A percentile compares a stretch with the other conserved stretches of the same genome.
phyloP scores from a whole-genome alignment of 2,329 filamentous ascomycete genomes.

The Rutstroemia sp. region DNA sequence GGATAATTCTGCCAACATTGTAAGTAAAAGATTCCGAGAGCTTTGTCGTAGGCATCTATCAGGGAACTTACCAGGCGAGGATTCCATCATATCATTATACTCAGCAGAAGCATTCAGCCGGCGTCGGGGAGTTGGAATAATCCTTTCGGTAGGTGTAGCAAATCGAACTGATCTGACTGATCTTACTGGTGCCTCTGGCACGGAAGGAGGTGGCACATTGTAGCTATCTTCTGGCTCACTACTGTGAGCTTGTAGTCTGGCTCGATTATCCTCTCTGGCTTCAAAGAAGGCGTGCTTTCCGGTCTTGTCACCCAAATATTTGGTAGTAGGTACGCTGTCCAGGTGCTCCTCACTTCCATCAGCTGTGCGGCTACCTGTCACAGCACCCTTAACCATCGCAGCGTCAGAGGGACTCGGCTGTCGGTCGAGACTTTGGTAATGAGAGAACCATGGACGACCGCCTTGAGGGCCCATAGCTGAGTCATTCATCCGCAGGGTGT shows the following conservation, averaged over 20 bases:
- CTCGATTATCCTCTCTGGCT: conserved; percentile 27
- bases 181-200: not conserved
- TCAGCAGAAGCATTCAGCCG: not conserved
- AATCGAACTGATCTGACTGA: not conserved
- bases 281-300: conserved; percentile 28
- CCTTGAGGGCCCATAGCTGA: too few species aligned
- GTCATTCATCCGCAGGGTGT: too few species aligned
- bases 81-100: not conserved
- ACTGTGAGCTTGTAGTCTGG: conserved; percentile 11
- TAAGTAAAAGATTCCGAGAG: not conserved
- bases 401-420: conserved; percentile 33
- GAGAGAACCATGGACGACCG: too few species aligned
- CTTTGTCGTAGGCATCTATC: not conserved
- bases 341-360: not conserved
- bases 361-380: not conserved
- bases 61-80: not conserved
- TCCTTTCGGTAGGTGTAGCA: not conserved
- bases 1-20: not conserved
- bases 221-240: not conserved
- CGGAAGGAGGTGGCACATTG: not conserved
- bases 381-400: conserved; percentile 30
- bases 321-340: not conserved
- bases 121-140: not conserved
- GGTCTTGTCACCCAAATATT: conserved; percentile 21
- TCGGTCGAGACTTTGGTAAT: not conserved